Evolutionary conservation across 2,329 filamentous ascomycete species (phyloP), one percentile per base, ranked within the genome.

Genomic region (Aspergillus flavus): DNA sequence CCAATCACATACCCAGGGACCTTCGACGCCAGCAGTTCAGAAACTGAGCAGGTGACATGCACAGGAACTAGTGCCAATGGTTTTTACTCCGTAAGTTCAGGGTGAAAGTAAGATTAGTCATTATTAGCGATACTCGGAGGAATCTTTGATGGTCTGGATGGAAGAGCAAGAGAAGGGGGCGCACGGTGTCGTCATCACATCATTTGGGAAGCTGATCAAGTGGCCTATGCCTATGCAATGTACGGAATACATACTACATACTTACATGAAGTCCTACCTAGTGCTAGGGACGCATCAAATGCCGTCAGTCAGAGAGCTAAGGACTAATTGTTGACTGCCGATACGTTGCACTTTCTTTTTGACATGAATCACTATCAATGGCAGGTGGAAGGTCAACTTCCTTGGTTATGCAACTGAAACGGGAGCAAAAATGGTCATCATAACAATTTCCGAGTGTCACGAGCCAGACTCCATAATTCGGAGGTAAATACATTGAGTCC

Each of bases 101-200:
- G 3, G 16, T 52, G 16, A n/a, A 52, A 10, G 48, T n/a, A 23
- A 23, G n/a, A 41, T 56, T 57, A 56, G 41, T 53, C 39, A 46
- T 57, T 60, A 65, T 11, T 60, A 57, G 63, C 67, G 67, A 67
- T 30, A 57, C 45, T 68, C 67, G 67, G 67, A 66, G 61, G 53
- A 56, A 64, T 39, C 39, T 16, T 32, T 34, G 21, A 34, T 23
- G 60, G 56, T 50, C 46, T 45, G 50, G 58, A 60, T 34, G 34
- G 16, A 41, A n/a, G 39, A 19, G 16, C 23, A 50, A 50, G 59
- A 14, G 32, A n/a, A 52, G 6, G 30, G 26, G 19, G 32, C 64
- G 59, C 57, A 56, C 23, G 23, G 28, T 66, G 64, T 66, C 64
- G 63, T 64, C 61, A 67, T 66, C 43, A 26, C 26, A 57, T 21